A percentile compares a stretch with the other conserved stretches of the same genome.
Evolutionary conservation across 2,329 filamentous ascomycete species (phyloP).

Genomic region (Cladosporium sp.): DNA sequence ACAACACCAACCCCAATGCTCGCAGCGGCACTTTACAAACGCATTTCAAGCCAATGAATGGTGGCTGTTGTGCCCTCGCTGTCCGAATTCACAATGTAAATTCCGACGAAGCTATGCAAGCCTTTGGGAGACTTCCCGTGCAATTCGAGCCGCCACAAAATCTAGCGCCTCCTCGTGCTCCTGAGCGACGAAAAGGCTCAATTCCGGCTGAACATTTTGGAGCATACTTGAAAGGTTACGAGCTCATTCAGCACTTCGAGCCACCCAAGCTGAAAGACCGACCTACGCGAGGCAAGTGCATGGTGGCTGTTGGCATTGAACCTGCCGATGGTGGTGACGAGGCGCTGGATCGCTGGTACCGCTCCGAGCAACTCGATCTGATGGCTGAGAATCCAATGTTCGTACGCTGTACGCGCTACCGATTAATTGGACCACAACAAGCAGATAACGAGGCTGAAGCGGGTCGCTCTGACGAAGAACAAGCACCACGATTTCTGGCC

Average conservation of each 20-base stretch:
- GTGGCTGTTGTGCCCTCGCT: constrained; percentile 16
- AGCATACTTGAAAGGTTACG: constrained; percentile 12
- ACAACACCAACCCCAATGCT: constrained; percentile 14
- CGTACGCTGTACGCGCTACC: constrained; percentile 15
- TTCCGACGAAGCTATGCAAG: neutral
- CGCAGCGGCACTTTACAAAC: constrained; percentile 14
- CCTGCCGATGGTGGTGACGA: constrained; percentile 13
- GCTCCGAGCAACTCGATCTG: constrained; percentile 13
- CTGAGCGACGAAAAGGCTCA: neutral
- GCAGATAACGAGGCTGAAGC: neutral
- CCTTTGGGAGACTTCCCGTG: neutral
- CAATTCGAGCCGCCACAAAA: constrained; percentile 6
- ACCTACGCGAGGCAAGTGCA: constrained; percentile 7
- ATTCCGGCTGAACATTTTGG: constrained; percentile 10
- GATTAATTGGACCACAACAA: neutral
- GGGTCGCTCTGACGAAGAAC: constrained; percentile 1
- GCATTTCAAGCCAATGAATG: constrained; percentile 8
- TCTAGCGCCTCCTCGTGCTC: neutral
- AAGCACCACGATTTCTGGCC: constrained; percentile 12
- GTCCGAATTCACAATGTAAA: constrained; percentile 12
- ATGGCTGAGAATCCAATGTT: constrained; percentile 14
- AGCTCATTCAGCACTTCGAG: constrained; percentile 14
- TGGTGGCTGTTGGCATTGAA: constrained; percentile 15
- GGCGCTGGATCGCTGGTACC: constrained; percentile 17
- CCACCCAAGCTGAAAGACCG: neutral